Base-by-base conservation (phyloP, 495 filamentous ascomycete species). In the Tuber indicum region DNA sequence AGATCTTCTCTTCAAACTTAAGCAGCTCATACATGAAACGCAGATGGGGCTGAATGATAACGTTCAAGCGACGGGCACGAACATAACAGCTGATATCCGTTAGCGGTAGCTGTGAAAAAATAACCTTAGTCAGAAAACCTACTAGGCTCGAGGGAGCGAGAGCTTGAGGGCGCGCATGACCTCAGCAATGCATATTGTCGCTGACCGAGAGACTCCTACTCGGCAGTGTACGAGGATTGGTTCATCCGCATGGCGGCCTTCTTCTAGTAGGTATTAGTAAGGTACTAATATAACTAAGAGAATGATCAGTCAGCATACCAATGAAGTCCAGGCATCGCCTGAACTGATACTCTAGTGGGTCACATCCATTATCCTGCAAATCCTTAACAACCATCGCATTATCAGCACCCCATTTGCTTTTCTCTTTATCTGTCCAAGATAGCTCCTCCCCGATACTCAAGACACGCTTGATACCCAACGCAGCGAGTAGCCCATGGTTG, bases 171-270 rank as follows among this genome's bases (percentile, higher is more conserved):
- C 86, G 19, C 91, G 89, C 96, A 99, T 99, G 36, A 98, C 95
- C 85, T 98, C 94, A 46, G 96, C 96, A 82, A 99, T 98, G 85
- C 96, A 98, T 83, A 99, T 97, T 12, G 96, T 99, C 36, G 96
- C 96, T 72, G 92, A 95, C 76, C 96, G 88, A 32, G 94, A 97
- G 76, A 99, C 96, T 71, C 96, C 96, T 69, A 99, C 96, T 19
- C 96, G 91, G 84, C 96, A 99, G 84, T 99, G 96, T 42, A 99
- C 96, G 70, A 99, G 87, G 2, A 96, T 97, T n/a, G 95, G 94
- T 8, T 88, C 91, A 36, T 90, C 89, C 66, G 92, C 91, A 62
- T 82, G 83, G 81, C 91, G 92, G 52, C 95, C 94, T 81, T 90
- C 88, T 43, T 91, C 94, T 97, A 79, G 58, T 32, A 75, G 73